Percentiles rank a stretch among this genome's conserved stretches.
Evolutionary conservation across 2,329 filamentous ascomycete species (phyloP).

Genomic region (Colletotrichum sp.): DNA sequence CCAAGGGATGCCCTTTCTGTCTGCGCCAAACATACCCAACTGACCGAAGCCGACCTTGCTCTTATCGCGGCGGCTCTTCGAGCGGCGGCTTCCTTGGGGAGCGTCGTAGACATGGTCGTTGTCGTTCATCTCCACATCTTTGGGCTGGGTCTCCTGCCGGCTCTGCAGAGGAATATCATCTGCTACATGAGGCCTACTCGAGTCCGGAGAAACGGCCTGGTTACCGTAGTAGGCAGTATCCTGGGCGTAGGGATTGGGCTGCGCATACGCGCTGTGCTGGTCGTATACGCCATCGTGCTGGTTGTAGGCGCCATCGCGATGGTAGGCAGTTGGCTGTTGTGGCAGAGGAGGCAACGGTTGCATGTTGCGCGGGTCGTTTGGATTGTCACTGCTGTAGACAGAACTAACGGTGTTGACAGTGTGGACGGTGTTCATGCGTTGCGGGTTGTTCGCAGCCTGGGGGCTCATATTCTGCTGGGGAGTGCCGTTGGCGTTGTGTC

Average conservation of each 20-base stretch:
- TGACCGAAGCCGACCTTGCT: conserved; percentile 61
- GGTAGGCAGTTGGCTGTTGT: not conserved
- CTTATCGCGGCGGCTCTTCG: conserved; percentile 30
- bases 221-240: conserved; percentile 64
- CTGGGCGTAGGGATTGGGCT: conserved; percentile 47
- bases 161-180: conserved; percentile 66
- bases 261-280: conserved; percentile 41
- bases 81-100: conserved; percentile 35
- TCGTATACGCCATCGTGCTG: not conserved
- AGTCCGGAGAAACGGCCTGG: conserved; percentile 41
- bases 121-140: conserved; percentile 46
- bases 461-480: not conserved
- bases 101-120: conserved; percentile 70
- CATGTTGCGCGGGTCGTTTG: not conserved
- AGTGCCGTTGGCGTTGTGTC: conserved; percentile 27
- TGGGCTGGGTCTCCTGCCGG: conserved; percentile 34
- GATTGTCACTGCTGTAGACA: conserved; percentile 6
- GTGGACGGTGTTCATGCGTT: conserved; percentile 25
- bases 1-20: conserved; percentile 71
- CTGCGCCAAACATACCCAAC: conserved; percentile 62
- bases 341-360: not conserved
- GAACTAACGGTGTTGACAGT: conserved; percentile 6
- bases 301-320: not conserved
- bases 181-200: conserved; percentile 32
- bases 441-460: conserved; percentile 15